Evolutionary conservation across 2,329 filamentous ascomycete species (phyloP).

Genomic region (Exophiala alcalophila): DNA sequence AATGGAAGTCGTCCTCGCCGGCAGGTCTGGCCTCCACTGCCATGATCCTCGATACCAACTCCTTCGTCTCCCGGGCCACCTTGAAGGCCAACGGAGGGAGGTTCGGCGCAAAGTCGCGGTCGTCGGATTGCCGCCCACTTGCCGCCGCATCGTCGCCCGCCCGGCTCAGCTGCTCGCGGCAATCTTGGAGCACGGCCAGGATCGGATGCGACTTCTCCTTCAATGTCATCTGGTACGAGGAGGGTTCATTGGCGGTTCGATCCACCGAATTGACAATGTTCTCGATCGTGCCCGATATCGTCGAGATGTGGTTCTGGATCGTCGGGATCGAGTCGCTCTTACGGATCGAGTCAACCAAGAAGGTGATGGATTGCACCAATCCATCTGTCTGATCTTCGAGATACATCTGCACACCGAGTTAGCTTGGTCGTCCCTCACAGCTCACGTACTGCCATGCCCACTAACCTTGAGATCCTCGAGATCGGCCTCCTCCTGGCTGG

Average conservation of each 20-base stretch:
- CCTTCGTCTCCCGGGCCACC: slow-evolving; percentile 78
- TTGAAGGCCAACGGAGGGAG: slow-evolving; percentile 84
- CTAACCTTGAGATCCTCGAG: slow-evolving; percentile 61
- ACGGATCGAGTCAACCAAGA: slow-evolving; percentile 71
- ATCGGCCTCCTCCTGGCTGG: slow-evolving; percentile 45
- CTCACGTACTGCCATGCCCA: slow-evolving; percentile 1
- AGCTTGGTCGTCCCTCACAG: not conserved
- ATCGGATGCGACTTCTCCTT: slow-evolving; percentile 46
- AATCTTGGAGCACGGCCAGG: slow-evolving; percentile 53
- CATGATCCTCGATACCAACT: slow-evolving; percentile 56
- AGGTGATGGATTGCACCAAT: slow-evolving; percentile 76
- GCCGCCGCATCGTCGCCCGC: slow-evolving; percentile 61
- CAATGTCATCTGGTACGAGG: slow-evolving; percentile 40
- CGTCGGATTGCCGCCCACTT: slow-evolving; percentile 53
- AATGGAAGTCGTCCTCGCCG: slow-evolving; percentile 37
- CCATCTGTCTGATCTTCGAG: slow-evolving; percentile 78
- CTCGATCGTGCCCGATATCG: slow-evolving; percentile 68
- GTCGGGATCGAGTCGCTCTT: slow-evolving; percentile 61
- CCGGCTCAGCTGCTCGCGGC: slow-evolving; percentile 63
- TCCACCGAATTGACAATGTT: slow-evolving; percentile 68
- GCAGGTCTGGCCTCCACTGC: slow-evolving; percentile 33
- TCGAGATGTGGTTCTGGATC: slow-evolving; percentile 66
- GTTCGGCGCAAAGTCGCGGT: slow-evolving; percentile 61
- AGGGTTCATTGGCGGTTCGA: slow-evolving; percentile 50
- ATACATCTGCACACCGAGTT: slow-evolving; percentile 55